A percentile compares a stretch with the other conserved stretches of the same genome.
phyloP scores from a whole-genome alignment of 1,284 basidiomycete species.

The Rhodotorula glutinis region DNA sequence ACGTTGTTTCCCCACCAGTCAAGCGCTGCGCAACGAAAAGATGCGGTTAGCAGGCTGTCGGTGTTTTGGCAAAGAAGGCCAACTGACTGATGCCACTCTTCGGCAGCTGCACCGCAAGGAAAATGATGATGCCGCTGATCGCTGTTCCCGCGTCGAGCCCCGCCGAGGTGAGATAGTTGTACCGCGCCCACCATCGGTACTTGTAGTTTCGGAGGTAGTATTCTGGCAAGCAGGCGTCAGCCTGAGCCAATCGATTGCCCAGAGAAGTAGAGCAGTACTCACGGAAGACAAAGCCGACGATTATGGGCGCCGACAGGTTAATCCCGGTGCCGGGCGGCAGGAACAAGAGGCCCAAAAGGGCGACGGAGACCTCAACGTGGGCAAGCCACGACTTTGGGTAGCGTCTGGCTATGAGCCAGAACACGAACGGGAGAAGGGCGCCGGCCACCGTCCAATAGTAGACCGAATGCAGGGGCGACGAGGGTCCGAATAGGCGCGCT shows the following conservation, averaged over 20 bases:
- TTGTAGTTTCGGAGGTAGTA: slow-evolving; percentile 72
- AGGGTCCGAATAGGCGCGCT: slow-evolving; percentile 73
- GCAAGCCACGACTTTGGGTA: slow-evolving; percentile 70
- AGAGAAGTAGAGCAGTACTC: no score
- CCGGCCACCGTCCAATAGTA: slow-evolving; percentile 75
- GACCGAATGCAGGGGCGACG: no score
- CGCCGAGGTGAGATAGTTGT: slow-evolving; percentile 65
- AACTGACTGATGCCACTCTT: slow-evolving; percentile 55
- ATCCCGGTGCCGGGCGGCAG: slow-evolving; percentile 90
- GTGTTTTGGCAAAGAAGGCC: no score
- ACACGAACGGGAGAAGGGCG: slow-evolving; percentile 73
- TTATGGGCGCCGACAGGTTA: slow-evolving; percentile 87
- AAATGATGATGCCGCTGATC: slow-evolving; percentile 72
- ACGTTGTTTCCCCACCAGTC: slow-evolving; percentile 89
- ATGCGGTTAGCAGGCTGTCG: no score
- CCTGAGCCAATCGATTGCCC: no score
- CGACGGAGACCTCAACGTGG: slow-evolving; percentile 78
- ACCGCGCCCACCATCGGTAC: slow-evolving; percentile 95
- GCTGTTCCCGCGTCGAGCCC: slow-evolving; percentile 60
- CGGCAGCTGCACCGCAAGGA: slow-evolving; percentile 69
- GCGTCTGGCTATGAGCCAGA: slow-evolving; percentile 68
- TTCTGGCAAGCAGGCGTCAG: no score
- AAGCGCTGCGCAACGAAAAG: slow-evolving; percentile 51
- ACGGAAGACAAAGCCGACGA: slow-evolving; percentile 82
- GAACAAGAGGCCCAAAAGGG: slow-evolving; percentile 64